Evolutionary conservation across 257 asterid genomes (phyloP).

Genomic region (Lycium barbarum): DNA sequence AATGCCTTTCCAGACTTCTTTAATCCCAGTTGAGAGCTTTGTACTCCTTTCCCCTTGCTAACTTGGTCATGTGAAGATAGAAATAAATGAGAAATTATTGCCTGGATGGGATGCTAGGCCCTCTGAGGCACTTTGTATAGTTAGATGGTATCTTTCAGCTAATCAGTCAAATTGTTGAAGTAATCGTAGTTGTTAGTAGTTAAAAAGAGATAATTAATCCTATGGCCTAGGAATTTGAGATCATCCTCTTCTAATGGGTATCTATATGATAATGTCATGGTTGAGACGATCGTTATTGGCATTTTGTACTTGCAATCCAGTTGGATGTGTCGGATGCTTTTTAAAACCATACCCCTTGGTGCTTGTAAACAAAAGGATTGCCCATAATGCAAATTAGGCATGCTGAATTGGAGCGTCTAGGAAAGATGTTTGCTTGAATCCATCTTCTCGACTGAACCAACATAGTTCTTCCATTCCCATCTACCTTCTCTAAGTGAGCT

Average conservation of each 20-base stretch:
- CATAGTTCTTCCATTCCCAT: neutral
- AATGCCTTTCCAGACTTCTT: neutral
- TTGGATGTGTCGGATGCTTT: neutral
- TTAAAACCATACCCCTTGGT: neutral
- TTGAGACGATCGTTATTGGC: neutral
- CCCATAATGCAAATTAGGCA: neutral
- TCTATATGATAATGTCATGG: neutral
- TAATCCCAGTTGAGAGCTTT: neutral
- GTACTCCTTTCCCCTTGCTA: slow-evolving; percentile 10
- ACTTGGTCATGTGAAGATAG: neutral
- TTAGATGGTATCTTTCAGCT: slow-evolving; percentile 6
- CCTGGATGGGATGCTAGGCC: neutral
- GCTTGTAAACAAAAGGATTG: neutral
- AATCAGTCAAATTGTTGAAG: neutral
- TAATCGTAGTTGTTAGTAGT: slow-evolving; percentile 12
- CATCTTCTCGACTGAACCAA: neutral
- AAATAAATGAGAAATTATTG: slow-evolving; percentile 11
- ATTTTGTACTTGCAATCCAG: neutral
- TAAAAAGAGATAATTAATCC: neutral
- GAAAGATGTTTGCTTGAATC: neutral
- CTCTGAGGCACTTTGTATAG: slow-evolving; percentile 12
- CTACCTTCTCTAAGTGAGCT: slow-evolving; percentile 11
- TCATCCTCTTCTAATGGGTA: neutral
- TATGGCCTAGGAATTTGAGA: neutral
- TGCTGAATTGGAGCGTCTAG: neutral